Base-by-base conservation (phyloP, 2,329 filamentous ascomycete species). In the Davidsoniella australis region DNA sequence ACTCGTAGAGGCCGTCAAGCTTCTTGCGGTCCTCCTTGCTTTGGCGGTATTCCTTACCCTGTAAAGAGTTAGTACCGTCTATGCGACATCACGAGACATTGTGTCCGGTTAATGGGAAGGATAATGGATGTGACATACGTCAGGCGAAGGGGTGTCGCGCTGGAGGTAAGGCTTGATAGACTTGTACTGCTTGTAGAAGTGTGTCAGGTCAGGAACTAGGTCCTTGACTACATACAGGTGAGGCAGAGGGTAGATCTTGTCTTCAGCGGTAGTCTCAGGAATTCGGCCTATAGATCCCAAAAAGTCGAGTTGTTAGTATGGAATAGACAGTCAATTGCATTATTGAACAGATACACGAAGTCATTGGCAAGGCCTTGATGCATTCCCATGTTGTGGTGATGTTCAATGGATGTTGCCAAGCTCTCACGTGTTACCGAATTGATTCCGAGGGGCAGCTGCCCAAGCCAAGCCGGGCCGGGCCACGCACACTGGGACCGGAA, bases 141-240 rank as follows among this genome's bases (percentile, higher is more conserved):
- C 85, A 57, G 80, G 77, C 41, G 85, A 71, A 49, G 85, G 82
- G 24, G 85, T 91, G 56, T 88, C 82, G 62, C 87, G 79, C 72
- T 96, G 91, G 48, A 98, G 80, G 66, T 94, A 98, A 41, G 91
- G 91, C 80, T 96, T 94, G 70, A 98, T 95, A 14, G 88, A 95
- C 71, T 95, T 94, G 78, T 98, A 98, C 75, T 98, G 91, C 77
- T 96, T 96, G 79, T 98, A 98, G 72, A 98, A 96, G 62, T 91
- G 84, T 55, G 91, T 98, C 71, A 98, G 72, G 64, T 98, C 91
- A 53, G 91, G 89, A 33, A 98, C 91, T 55, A 98, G 79, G 65
- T 98, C 91, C 78, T 96, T 98, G 70, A 98, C 88, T 58, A 98
- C 85, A 69, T 95, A 98, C 67, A 88, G 95, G 71, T 98, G 91